phyloP scores from a whole-genome alignment of 345 rosid genomes.

The Bruguiera sexangula region DNA sequence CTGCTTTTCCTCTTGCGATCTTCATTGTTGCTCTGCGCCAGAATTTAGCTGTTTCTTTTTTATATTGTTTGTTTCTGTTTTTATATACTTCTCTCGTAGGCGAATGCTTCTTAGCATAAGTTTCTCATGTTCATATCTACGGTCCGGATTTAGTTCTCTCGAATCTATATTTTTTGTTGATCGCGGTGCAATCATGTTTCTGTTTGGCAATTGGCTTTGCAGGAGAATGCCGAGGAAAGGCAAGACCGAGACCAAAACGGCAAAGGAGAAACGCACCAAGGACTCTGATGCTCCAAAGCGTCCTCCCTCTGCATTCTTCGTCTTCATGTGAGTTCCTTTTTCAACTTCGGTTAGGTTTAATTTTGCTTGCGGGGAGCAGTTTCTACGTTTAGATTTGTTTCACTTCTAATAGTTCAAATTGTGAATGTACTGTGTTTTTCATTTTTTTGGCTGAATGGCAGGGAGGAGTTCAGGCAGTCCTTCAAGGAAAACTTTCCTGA shows the following conservation, averaged over 20 bases:
- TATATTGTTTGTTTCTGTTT: no score
- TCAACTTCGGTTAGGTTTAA: background rate
- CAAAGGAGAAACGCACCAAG: conserved; percentile 8
- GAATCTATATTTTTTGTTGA: no score
- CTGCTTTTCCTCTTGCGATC: background rate
- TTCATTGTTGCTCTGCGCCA: no score
- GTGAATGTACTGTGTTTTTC: background rate
- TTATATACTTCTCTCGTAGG: no score
- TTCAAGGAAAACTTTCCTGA: conserved; percentile 33
- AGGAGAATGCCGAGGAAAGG: conserved; percentile 22
- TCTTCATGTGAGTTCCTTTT: conserved; percentile 23
- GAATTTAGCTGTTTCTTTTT: no score
- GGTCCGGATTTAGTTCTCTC: background rate
- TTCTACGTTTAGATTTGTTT: background rate
- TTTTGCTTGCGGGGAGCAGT: background rate
- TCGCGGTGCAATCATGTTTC: no score
- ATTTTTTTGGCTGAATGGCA: conserved; percentile 8
- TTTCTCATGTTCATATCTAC: no score
- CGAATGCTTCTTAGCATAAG: no score
- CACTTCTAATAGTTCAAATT: background rate
- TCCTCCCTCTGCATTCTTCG: conserved; percentile 26
- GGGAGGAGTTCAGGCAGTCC: conserved; percentile 35
- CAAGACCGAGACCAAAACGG: conserved; percentile 13
- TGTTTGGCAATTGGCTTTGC: background rate
- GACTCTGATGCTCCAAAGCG: conserved; percentile 33